Evolutionary conservation across 2,329 filamentous ascomycete species (phyloP).

Genomic region (Aspergillus ruber): DNA sequence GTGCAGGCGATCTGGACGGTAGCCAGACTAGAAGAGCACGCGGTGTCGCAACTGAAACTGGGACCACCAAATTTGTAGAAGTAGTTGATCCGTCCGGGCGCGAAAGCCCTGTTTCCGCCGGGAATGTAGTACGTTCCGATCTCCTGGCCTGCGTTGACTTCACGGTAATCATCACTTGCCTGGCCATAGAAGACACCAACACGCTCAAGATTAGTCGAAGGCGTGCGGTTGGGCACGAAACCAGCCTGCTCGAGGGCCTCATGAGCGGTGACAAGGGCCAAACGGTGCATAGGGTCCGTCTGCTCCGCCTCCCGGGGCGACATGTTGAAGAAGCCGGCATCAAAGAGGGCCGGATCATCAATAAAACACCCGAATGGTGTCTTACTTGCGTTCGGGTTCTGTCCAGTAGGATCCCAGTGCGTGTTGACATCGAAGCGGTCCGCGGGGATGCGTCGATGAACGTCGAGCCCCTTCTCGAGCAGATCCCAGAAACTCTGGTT

Average conservation of each 20-base stretch:
- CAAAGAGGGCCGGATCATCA: constrained; percentile 33
- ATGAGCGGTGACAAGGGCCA: constrained; percentile 68
- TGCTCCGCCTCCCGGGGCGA: constrained; percentile 64
- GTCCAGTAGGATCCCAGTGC: constrained; percentile 29
- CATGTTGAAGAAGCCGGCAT: constrained; percentile 38
- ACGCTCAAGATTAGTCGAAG: constrained; percentile 54
- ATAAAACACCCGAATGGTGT: constrained; percentile 33
- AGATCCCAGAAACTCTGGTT: constrained; percentile 1
- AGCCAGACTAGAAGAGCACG: constrained; percentile 57
- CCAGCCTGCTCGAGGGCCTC: constrained; percentile 75
- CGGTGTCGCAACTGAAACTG: constrained; percentile 65
- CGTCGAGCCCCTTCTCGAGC: constrained; percentile 17
- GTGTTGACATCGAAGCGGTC: constrained; percentile 30
- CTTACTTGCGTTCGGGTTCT: constrained; percentile 23
- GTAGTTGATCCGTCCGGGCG: constrained; percentile 62
- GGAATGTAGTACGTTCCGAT: constrained; percentile 63
- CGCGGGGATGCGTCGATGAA: constrained; percentile 21
- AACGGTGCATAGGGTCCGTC: constrained; percentile 72
- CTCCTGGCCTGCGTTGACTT: constrained; percentile 63
- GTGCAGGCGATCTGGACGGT: constrained; percentile 66
- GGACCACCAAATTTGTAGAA: constrained; percentile 70
- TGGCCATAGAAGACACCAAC: constrained; percentile 68
- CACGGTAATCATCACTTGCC: constrained; percentile 59
- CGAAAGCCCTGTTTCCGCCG: constrained; percentile 55
- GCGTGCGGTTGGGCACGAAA: constrained; percentile 62